These are phyloP conservation scores for Venturiaceae sp. DNA, from an alignment of 2,329 filamentous ascomycete genomes.

Conservation along the genomic window DNA sequence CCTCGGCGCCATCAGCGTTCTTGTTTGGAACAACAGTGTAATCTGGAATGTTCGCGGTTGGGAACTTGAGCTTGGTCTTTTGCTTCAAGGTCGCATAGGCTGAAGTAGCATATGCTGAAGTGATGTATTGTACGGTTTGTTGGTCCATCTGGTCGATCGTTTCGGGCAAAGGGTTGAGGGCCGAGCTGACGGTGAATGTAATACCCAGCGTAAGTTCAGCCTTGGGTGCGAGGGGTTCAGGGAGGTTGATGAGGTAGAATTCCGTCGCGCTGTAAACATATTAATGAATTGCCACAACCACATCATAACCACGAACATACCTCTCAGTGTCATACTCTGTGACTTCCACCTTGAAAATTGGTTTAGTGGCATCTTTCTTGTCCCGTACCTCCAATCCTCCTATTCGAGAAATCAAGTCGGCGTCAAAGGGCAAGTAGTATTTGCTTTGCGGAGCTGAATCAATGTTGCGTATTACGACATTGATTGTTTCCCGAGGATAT, in stretches of 20 bases:
- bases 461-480: conserved; percentile 88
- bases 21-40: conserved; percentile 62
- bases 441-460: conserved; percentile 70
- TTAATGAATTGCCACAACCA: background rate
- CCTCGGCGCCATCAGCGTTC: conserved; percentile 50
- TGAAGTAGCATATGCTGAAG: conserved; percentile 76
- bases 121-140: conserved; percentile 78
- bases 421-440: conserved; percentile 84
- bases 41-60: conserved; percentile 68
- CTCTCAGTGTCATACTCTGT: conserved; percentile 48
- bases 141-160: conserved; percentile 73
- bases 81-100: conserved; percentile 83
- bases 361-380: conserved; percentile 65
- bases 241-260: conserved; percentile 78
- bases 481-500: conserved; percentile 82
- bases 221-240: conserved; percentile 63
- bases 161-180: conserved; percentile 72
- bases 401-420: conserved; percentile 62
- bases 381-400: conserved; percentile 88
- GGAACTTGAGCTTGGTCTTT: conserved; percentile 93
- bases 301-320: conserved; percentile 25
- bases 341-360: conserved; percentile 58
- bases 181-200: conserved; percentile 69
- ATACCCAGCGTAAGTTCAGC: conserved; percentile 80
- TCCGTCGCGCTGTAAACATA: conserved; percentile 39